Evolutionary conservation across 306 rosid species (phyloP), one percentile per base, ranked within the genome.

Genomic region (Cucumis melo): DNA sequence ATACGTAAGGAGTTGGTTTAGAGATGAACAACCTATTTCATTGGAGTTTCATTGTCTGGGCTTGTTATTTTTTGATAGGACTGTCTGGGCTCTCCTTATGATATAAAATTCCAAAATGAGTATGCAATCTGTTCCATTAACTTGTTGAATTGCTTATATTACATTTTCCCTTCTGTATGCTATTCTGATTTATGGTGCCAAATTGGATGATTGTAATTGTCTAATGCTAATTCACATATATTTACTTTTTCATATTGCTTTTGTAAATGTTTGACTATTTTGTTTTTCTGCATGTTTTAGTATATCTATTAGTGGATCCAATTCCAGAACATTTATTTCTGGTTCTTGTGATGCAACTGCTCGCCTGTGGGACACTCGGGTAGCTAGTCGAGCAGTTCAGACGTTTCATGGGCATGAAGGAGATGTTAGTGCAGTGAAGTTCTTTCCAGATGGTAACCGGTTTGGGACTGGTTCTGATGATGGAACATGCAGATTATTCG

Each of bases 381-480:
- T 93, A 58, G 97, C 98, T 75, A 93, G 98, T 86, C 94, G 97
- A 82, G 97, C 98, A 36, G 91, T 91, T 79, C 86, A 82, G 78
- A 93, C 97, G 2, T 93, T 91, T 84, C 88, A 88, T 58, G 97
- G 98, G 73, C 97, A 93, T 0, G 87, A 86, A 66, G 94, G 91
- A 29, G 98, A 93, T 87, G 97, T 93, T 58, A 90, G 81, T 83
- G 17, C 91, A 34, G 98, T 93, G 78, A 91, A 86, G 81, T 93
- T 93, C 86, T 93, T 93, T 82, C 94, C 98, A 42, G 98, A 93
- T 87, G 98, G 98, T 62, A 85, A 90, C 74, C 87, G 98, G 82
- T 93, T 93, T 90, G 98, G 97, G 82, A 91, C 97, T 75, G 98
- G 97, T 62, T 93, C 98, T n/a, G 93, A 80, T 75, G 98, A 93